Evolutionary conservation across 2,329 filamentous ascomycete species (phyloP), one percentile per base, ranked within the genome.

Genomic region (Aspergillus brunneoviolaceus): DNA sequence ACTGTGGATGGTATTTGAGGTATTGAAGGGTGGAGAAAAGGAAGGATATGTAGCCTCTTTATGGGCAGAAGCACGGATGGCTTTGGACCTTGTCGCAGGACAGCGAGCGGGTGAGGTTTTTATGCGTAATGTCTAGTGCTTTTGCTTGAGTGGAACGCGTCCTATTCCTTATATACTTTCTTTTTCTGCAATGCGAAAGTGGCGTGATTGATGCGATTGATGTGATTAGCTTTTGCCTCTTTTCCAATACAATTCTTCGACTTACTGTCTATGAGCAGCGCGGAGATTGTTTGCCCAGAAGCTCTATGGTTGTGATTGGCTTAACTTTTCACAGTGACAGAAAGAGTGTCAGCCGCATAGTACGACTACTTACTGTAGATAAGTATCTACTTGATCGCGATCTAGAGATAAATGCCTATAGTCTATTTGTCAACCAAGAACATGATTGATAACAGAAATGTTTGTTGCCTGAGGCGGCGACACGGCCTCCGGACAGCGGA

Each of bases 401-500:
- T 16, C n/a, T n/a, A 45, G n/a, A 45, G n/a, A 45, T 45, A 45
- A 45, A 45, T 45, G 14, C 33, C 39, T 9, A 7, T 5, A 6
- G 16, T n/a, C 16, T 5, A 45, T 19, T 45, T 16, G 39, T 14
- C 11, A 16, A 45, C 16, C n/a, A 19, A 9, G 16, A 19, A 19
- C 5, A n/a, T 5, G 39, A 45, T 16, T 4, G 16, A 16, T 45
- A 45, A 6, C 16, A 19, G 2, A 2, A 19, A 2, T 19, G 16
- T 16, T 19, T 16, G 39, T 49, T 68, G 69, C 69, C 69, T 70
- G 62, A 71, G 69, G 69, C 66, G 49, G 21, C 51, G 19, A 39
- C 14, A 61, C 61, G 60, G 63, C 27, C 39, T 57, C 66, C 67
- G 66, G 65, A 63, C 68, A 64, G 65, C 69, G 69, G 72, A 70